A percentile compares a stretch with the other conserved stretches of the same genome.
phyloP scores from a whole-genome alignment of 495 filamentous ascomycete species.

The Hypomontagnella monticulosa region DNA sequence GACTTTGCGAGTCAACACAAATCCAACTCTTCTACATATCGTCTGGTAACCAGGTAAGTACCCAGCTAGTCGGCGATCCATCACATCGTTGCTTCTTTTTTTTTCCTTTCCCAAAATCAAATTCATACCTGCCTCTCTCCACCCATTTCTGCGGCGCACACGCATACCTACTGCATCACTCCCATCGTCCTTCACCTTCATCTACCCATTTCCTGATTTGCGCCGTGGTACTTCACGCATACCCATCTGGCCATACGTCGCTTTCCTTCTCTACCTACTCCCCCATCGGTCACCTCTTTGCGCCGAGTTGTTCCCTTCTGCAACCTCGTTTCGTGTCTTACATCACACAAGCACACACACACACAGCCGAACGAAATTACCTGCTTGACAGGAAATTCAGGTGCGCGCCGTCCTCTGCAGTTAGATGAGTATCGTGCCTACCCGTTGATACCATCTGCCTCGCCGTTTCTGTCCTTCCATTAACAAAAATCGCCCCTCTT shows the following conservation, averaged over 20 bases:
- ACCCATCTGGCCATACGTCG: not conserved
- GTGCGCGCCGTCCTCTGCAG: slow-evolving; percentile 22
- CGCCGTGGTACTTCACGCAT: not conserved
- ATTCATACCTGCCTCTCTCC: too few relatives aligned
- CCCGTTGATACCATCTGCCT: slow-evolving; percentile 7
- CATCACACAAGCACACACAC: slow-evolving; percentile 35
- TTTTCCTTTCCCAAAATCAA: too few relatives aligned
- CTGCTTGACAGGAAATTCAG: slow-evolving; percentile 15
- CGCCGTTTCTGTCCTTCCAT: slow-evolving; percentile 6
- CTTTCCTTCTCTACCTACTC: not conserved
- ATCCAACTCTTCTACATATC: too few relatives aligned
- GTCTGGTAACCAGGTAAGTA: too few relatives aligned
- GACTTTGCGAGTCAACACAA: too few relatives aligned
- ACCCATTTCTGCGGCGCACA: not conserved
- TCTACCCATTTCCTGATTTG: not conserved
- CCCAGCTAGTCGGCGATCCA: too few relatives aligned
- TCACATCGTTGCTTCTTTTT: too few relatives aligned
- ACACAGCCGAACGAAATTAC: slow-evolving; percentile 36
- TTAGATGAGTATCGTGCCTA: slow-evolving; percentile 24
- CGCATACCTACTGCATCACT: not conserved
- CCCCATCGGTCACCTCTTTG: slow-evolving; percentile 9
- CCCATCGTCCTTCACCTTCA: not conserved
- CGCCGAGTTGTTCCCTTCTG: slow-evolving; percentile 7
- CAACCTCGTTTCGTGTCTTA: slow-evolving; percentile 36
- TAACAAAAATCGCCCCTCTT: slow-evolving; percentile 26